Evolutionary conservation across 83 land plant genomes (phyloP).

Genomic region (Picea mariana): DNA sequence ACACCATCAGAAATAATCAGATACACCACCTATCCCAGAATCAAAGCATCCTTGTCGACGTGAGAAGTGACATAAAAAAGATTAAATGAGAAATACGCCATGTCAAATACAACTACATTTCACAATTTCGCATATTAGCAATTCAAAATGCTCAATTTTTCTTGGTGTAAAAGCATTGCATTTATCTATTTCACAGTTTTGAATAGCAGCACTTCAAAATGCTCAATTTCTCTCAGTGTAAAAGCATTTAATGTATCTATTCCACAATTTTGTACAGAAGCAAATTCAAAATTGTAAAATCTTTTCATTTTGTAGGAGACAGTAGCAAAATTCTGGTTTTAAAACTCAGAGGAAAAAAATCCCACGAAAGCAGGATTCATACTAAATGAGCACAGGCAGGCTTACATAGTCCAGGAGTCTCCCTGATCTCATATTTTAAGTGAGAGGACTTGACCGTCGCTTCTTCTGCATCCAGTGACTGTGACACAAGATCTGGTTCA

Average conservation of each 20-base stretch:
- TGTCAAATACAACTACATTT: background rate
- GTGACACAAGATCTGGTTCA: slow-evolving; percentile 45
- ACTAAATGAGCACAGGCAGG: background rate
- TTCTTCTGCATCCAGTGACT: slow-evolving; percentile 63
- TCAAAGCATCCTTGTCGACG: background rate
- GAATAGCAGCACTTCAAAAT: too few relatives aligned
- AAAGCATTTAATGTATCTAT: background rate
- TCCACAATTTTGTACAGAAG: background rate
- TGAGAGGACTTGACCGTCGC: slow-evolving; percentile 56
- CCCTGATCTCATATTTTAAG: slow-evolving; percentile 93
- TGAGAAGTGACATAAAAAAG: background rate
- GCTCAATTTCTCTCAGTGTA: too few relatives aligned
- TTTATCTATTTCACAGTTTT: too few relatives aligned
- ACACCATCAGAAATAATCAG: background rate
- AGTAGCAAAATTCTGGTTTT: background rate
- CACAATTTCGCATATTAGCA: too few relatives aligned
- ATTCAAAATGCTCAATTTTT: too few relatives aligned
- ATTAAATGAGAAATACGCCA: background rate
- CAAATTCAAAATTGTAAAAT: background rate
- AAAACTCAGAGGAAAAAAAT: background rate
- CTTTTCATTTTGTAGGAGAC: background rate
- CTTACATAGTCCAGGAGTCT: slow-evolving; percentile 94
- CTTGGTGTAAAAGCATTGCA: too few relatives aligned
- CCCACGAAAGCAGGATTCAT: background rate
- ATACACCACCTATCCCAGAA: background rate